Conservation (phyloP, 805 yeast genomes). For the Spathaspora girioi region DNA sequence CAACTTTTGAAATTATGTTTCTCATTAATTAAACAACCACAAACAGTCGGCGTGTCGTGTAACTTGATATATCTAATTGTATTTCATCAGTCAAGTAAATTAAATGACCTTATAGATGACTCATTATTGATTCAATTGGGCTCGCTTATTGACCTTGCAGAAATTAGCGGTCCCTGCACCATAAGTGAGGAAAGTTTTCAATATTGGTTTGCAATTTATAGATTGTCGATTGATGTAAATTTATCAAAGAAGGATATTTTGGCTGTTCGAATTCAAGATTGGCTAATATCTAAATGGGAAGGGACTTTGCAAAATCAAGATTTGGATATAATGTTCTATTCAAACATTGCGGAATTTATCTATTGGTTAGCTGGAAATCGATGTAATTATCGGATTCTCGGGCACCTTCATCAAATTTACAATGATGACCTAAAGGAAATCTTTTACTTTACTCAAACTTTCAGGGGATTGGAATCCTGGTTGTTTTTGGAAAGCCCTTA, state of each 20-base stretch:
- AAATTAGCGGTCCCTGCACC: conserved; percentile 56
- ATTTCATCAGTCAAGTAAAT: conserved; percentile 6
- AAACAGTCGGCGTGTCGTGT: conserved; percentile 26
- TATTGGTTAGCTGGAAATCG: conserved; percentile 41
- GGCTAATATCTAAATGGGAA: conserved; percentile 52
- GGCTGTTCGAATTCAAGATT: conserved; percentile 34
- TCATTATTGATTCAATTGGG: conserved; percentile 45
- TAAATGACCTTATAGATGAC: conserved; percentile 27
- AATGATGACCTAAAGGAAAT: conserved; percentile 1
- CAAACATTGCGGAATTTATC: conserved; percentile 29
- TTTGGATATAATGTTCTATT: conserved; percentile 5
- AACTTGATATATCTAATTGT: conserved; percentile 20
- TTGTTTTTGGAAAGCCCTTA: not conserved
- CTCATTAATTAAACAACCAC: conserved; percentile 30
- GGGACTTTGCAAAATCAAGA: conserved; percentile 8
- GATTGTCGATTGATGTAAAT: conserved; percentile 22
- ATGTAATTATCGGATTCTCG: not conserved
- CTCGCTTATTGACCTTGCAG: conserved; percentile 50
- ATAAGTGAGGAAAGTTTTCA: conserved; percentile 44
- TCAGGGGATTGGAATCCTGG: conserved; percentile 3
- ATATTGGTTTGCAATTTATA: conserved; percentile 51
- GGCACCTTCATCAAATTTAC: not conserved
- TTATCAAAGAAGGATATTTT: conserved; percentile 23
- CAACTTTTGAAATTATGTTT: conserved; percentile 32
- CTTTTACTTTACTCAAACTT: conserved; percentile 1